A percentile compares a stretch with the other conserved stretches of the same genome.
Conservation (phyloP, 1,284 basidiomycete species). For the Phellinidium pouzarii region DNA sequence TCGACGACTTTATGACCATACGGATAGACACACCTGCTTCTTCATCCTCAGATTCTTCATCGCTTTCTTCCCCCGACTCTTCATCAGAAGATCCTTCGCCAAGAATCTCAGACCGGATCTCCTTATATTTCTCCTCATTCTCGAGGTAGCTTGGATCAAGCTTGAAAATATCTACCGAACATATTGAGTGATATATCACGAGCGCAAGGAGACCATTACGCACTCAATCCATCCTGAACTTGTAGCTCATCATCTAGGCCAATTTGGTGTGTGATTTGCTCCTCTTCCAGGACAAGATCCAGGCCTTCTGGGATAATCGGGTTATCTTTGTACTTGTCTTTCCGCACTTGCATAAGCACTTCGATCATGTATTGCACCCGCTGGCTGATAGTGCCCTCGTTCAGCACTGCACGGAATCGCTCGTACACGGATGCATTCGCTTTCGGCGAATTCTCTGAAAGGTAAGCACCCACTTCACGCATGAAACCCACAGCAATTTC, state of each 20-base stretch:
- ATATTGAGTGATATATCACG: constrained; percentile 3
- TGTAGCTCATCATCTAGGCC: constrained; percentile 90
- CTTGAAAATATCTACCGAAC: constrained; percentile 83
- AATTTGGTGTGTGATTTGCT: constrained; percentile 93
- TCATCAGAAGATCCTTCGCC: constrained; percentile 77
- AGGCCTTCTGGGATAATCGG: constrained; percentile 89
- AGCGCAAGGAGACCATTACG: constrained; percentile 34
- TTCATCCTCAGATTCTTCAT: constrained; percentile 56
- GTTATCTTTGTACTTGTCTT: constrained; percentile 99
- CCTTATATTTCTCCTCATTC: constrained; percentile 91
- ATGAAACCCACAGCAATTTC: constrained; percentile 98
- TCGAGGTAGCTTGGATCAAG: constrained; percentile 83
- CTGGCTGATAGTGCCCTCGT: constrained; percentile 92
- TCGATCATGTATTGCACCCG: constrained; percentile 99
- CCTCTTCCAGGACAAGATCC: constrained; percentile 96
- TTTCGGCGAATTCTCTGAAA: constrained; percentile 90
- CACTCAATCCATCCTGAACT: constrained; percentile 90
- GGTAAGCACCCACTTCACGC: constrained; percentile 94
- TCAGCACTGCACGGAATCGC: constrained; percentile 92
- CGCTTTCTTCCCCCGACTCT: constrained; percentile 59
- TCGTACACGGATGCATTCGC: constrained; percentile 92
- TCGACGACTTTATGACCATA: constrained; percentile 11
- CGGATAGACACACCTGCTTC: constrained; percentile 37
- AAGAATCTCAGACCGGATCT: constrained; percentile 91
- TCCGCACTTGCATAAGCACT: constrained; percentile 94